Base-by-base conservation (phyloP, 208 protist genomes). In the Blastocrithidia nonstop region DNA sequence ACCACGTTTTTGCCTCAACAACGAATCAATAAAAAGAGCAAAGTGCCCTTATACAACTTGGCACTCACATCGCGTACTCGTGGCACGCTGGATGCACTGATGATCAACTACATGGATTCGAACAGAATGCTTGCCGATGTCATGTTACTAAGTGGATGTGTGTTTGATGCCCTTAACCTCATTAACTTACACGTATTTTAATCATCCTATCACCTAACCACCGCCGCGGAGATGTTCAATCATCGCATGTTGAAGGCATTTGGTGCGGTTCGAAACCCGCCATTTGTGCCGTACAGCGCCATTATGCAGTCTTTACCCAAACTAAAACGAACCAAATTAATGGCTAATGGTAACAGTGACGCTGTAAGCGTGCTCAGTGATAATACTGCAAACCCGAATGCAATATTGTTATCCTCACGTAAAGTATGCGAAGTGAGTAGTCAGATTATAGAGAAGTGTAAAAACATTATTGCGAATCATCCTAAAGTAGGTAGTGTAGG, bases 1-100 rank as follows among this genome's bases (percentile, higher is more conserved):
- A 76, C 53, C 25, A 38, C 53, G n/a, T 70, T 67, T 27, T 74
- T 86, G 22, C 76, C 80, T 0, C 69, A 83, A 51, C 80, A 61
- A 17, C 80, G 75, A 43, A 69, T 90, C 24, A 90, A 85, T 47
- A 74, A 79, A 53, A 58, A 68, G 40, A 85, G 74, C 20, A 64
- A 65, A 28, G 62, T 82, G 24, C 80, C 80, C 25, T 41, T 86
- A 26, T 57, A 82, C 60, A 90, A 90, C 50, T 55, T 86, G n/a
- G 65, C 57, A 7, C 58, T 90, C 17, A 84, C 72, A 13, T 82
- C 76, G 35, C 80, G 80, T 33, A 64, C 47, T 17, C 42, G 26
- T 4, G 64, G 61, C 4, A 39, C 53, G 38, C 46, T 55, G 31
- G 75, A 85, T 38, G 44, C 54, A 6, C 57, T 66, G 26, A 55